Evolutionary conservation across 441 rosid genomes (phyloP).

Genomic region (Pelargonium myrrhifolium): DNA sequence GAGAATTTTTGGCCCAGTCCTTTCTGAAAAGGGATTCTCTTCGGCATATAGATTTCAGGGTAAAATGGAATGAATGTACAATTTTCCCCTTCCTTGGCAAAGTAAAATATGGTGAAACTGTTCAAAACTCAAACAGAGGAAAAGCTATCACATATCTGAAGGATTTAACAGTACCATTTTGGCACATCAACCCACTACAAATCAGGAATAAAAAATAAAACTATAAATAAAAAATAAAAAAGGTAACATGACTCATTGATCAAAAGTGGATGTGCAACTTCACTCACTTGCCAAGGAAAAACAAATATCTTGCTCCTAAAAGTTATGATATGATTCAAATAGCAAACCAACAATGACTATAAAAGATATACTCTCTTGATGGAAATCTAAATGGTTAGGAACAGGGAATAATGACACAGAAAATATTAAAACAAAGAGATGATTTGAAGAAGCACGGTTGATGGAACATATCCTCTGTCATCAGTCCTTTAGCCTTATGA

Average conservation of each 20-base stretch:
- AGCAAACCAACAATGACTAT: neutral
- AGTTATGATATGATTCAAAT: neutral
- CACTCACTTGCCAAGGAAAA: neutral
- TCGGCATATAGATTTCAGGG: conserved; percentile 61
- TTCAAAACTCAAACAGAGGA: neutral
- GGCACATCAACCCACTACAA: neutral
- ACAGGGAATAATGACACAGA: too few species aligned
- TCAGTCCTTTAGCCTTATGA: too few species aligned
- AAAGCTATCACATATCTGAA: neutral
- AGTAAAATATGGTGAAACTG: conserved; percentile 82
- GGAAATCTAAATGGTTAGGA: too few species aligned
- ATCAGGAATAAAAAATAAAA: too few species aligned
- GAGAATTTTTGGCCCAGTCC: conserved; percentile 66
- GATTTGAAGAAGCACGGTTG: too few species aligned
- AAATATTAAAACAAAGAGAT: too few species aligned
- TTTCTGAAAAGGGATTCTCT: conserved; percentile 57
- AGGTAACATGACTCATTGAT: too few species aligned
- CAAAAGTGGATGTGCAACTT: neutral
- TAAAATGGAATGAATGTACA: conserved; percentile 61
- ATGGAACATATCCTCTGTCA: too few species aligned
- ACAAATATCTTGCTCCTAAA: neutral
- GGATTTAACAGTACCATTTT: neutral
- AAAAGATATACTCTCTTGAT: neutral
- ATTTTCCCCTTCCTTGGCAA: conserved; percentile 71
- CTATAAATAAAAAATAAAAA: too few species aligned